Percentiles rank a stretch among this genome's conserved stretches.
Evolutionary conservation across 768 basidiomycete species (phyloP).

Genomic region (Auriscalpium vulgare): DNA sequence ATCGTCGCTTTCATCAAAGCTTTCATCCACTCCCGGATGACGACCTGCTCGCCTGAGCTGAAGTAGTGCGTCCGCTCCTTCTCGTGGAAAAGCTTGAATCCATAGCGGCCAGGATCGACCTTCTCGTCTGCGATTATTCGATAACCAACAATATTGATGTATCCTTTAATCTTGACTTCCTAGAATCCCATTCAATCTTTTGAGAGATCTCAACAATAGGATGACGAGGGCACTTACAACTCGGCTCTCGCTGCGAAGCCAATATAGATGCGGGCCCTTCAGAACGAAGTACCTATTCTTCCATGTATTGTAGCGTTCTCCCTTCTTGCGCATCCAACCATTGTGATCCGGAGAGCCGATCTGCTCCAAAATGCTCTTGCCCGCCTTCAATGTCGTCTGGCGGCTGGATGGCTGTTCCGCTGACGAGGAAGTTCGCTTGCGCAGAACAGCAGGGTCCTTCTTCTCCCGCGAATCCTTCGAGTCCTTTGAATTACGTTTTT

Average conservation of each 20-base stretch:
- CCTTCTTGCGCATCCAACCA: slow-evolving; percentile 96
- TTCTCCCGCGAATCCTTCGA: slow-evolving; percentile 20
- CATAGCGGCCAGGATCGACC: slow-evolving; percentile 86
- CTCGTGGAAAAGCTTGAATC: slow-evolving; percentile 91
- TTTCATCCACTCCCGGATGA: slow-evolving; percentile 99
- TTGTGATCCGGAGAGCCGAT: slow-evolving; percentile 85
- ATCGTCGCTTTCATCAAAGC: slow-evolving; percentile 99
- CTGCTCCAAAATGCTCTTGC: slow-evolving; percentile 76
- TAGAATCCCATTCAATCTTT: slow-evolving; percentile 21
- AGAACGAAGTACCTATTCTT: slow-evolving; percentile 87
- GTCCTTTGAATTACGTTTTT: slow-evolving; percentile 16
- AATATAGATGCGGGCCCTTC: slow-evolving; percentile 89
- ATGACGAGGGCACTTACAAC: slow-evolving; percentile 24
- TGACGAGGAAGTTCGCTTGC: slow-evolving; percentile 44
- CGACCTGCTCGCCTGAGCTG: slow-evolving; percentile 78
- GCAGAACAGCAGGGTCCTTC: slow-evolving; percentile 34
- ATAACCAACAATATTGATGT: slow-evolving; percentile 86
- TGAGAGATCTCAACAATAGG: neutral
- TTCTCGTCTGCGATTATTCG: slow-evolving; percentile 91
- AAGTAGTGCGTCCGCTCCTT: slow-evolving; percentile 84
- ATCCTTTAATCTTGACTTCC: slow-evolving; percentile 96
- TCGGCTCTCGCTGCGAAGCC: slow-evolving; percentile 66
- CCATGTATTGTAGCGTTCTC: slow-evolving; percentile 90
- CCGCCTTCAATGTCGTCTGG: slow-evolving; percentile 26
- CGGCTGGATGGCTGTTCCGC: neutral